A percentile compares a stretch with the other conserved stretches of the same genome.
Evolutionary conservation across 1,284 basidiomycete genomes (phyloP).

Genomic region (Tilletia setariae): DNA sequence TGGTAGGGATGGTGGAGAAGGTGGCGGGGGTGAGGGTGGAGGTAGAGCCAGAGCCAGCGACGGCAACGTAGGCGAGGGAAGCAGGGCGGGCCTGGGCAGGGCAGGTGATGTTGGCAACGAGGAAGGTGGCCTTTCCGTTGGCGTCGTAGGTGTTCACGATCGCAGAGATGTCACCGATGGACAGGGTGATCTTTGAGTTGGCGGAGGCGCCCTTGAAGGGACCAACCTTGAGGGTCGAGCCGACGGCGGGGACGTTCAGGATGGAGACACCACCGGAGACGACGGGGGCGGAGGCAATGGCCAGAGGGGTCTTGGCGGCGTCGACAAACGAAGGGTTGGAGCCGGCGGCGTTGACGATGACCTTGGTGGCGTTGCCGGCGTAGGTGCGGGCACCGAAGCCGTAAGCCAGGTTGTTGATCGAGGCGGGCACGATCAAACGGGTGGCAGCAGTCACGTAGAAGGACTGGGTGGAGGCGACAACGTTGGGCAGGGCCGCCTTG

Average conservation of each 20-base stretch:
- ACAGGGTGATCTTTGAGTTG: conserved; percentile 1
- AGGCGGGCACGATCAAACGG: conserved; percentile 12
- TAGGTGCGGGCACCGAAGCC: conserved; percentile 12
- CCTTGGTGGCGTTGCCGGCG: conserved; percentile 15
- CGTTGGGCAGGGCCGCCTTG: conserved; percentile 14
- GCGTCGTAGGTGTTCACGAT: conserved; percentile 4
- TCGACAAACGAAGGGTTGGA: not conserved
- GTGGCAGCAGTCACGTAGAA: conserved; percentile 13
- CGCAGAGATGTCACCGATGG: conserved; percentile 3
- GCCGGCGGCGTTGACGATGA: conserved; percentile 14
- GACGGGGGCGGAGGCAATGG: conserved; percentile 3
- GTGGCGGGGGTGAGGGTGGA: conserved; percentile 6
- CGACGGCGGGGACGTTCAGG: not conserved
- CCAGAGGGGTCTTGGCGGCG: conserved; percentile 5
- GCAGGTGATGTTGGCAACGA: conserved; percentile 11
- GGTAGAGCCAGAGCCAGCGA: conserved; percentile 6
- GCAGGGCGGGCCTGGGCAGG: conserved; percentile 11
- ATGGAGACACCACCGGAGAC: conserved; percentile 14
- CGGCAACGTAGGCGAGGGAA: conserved; percentile 8
- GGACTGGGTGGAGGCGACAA: not conserved
- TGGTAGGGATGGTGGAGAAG: conserved; percentile 2
- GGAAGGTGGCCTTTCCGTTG: not conserved
- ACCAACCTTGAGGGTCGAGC: conserved; percentile 13
- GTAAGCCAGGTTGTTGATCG: conserved; percentile 15
- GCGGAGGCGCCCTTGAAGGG: conserved; percentile 14